Evolutionary conservation across 805 yeast species (phyloP), one percentile per base, ranked within the genome.

Genomic region (Ogataea nonfermentans): DNA sequence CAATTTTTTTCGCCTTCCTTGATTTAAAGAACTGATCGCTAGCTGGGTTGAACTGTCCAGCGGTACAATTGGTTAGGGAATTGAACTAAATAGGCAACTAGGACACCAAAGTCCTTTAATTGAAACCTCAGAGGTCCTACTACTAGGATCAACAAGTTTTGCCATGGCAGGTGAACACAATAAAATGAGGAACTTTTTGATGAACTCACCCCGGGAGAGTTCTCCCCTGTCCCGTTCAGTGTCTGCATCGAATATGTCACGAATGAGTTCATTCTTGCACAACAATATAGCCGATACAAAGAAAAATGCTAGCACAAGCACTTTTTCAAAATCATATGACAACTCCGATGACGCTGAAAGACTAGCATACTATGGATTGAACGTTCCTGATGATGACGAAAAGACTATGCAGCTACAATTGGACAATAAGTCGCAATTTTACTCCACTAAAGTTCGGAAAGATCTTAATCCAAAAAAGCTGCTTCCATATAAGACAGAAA

Each of bases 401-500:
- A 62, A 58, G 27, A 57, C 63, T 3, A 33, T 40, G n/a, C 37
- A 38, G n/a, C 15, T 52, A 24, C 55, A 51, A 15, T 27, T 29
- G 12, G 59, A 61, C 30, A 40, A 41, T n/a, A 42, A 29, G 1
- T 56, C 64, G 0, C 33, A 29, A 1, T 55, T 50, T 41, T 61
- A 34, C 40, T 48, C 63, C 1, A 49, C 63, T 1, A 41, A 46
- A 4, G 46, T 42, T 7, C 29, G 42, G 1, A 46, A 48, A 29
- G 54, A 50, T 26, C 40, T 56, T 10, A 48, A 50, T 14, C 49
- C 57, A n/a, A 53, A 54, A 23, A 44, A 44, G 3, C 29, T 55
- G 7, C 37, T 91, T 19, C 98, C 98, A 0, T 93, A 90, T 59
- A 65, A 69, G 29, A 74, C 82, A 0, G 97, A 88, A 58, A 52